Evolutionary conservation across 192 early-diverging fungal genomes (phyloP).

Genomic region (Gaertneriomyces sp.): DNA sequence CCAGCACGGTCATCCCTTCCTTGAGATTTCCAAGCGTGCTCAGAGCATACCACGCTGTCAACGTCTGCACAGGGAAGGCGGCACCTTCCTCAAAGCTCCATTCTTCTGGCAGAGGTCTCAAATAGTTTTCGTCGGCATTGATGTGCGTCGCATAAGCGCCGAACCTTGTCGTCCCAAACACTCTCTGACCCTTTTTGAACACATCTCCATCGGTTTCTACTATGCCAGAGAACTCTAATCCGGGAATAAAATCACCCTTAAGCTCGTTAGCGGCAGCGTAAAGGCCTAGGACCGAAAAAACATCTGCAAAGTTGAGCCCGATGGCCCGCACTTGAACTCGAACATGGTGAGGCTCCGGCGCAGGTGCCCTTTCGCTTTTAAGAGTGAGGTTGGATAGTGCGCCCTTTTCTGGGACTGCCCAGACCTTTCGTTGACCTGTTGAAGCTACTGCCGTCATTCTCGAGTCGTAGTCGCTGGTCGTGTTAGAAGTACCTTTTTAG

Average conservation of each 20-base stretch:
- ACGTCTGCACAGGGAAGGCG: constrained; percentile 9
- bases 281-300: constrained; percentile 19
- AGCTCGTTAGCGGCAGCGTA: neutral
- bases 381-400: constrained; percentile 3
- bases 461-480: too few relatives aligned
- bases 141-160: constrained; percentile 7
- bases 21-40: constrained; percentile 4
- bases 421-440: constrained; percentile 4
- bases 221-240: constrained; percentile 17
- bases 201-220: constrained; percentile 16
- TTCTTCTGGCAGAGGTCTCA: constrained; percentile 1
- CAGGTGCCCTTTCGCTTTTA: neutral
- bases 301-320: constrained; percentile 22
- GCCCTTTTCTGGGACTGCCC: constrained; percentile 6
- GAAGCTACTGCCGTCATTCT: neutral
- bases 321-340: constrained; percentile 10
- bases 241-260: neutral
- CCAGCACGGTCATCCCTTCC: constrained; percentile 7
- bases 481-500: too few relatives aligned
- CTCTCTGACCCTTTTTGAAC: constrained; percentile 12
- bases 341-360: neutral
- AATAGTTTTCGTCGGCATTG: constrained; percentile 4
- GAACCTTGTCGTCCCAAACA: constrained; percentile 12
- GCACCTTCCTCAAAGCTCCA: constrained; percentile 12
- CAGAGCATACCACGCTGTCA: constrained; percentile 17